Evolutionary conservation across 305 asterid genomes (phyloP), one percentile per base, ranked within the genome.

Genomic region (Solanum hybrid): DNA sequence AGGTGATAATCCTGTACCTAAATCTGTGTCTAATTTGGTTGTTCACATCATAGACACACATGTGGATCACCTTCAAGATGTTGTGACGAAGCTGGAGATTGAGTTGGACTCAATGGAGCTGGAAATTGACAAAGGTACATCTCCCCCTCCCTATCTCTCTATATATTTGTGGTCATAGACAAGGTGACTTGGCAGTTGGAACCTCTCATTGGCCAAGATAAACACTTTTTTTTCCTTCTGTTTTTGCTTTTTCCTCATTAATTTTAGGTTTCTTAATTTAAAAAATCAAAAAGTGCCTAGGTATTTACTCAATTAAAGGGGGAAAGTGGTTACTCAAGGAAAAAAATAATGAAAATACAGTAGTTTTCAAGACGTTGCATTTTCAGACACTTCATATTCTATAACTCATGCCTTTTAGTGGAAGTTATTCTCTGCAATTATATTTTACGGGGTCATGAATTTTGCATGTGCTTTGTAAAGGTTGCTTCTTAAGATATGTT

Each of bases 1-100:
- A 92, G 98, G 96, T 45, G 99, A 97, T 93, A 97, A 97, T 94
- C 99, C 98, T 0, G 98, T 97, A 89, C 99, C 99, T 19, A 95
- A 90, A 88, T 93, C 98, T 3, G 93, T 95, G 75, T 95, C 99
- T 1, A 95, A 96, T 91, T 98, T 97, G 73, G 95, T 97, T n/a
- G 98, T 96, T 78, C 99, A 96, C 78, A 91, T 97, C 82, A 92
- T 97, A 69, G 99, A 97, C 91, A 97, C 99, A 2, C 99, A 96
- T 76, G 95, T 97, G 51, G 99, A 97, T 94, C 98, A 97, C 91
- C 97, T 97, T 89, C 99, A 97, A 91, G 99, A 97, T 91, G 95
- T 97, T 27, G 95, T 95, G 90, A 93, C 98, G 24, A 93, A 95
- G 86, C 97, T 97, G 56, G 99, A 97, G 95, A 96, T 96, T 78